These are phyloP conservation scores for Tricharina praecox DNA, from an alignment of 495 filamentous ascomycete genomes.

Conservation along the genomic window DNA sequence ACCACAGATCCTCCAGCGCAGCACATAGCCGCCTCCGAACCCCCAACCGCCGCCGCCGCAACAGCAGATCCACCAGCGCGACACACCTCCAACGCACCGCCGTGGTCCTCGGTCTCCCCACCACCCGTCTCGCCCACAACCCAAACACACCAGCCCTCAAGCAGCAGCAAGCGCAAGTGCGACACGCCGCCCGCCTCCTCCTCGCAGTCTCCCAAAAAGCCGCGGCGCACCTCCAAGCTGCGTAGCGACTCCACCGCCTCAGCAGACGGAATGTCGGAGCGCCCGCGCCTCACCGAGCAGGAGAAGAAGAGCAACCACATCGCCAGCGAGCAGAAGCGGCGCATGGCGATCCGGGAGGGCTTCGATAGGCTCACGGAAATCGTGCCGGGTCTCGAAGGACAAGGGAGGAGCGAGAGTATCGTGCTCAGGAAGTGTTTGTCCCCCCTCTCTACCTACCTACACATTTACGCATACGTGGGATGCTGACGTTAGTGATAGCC, in stretches of 20 bases:
- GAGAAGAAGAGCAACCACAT: slow-evolving; percentile 91
- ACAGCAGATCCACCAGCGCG: too few species aligned
- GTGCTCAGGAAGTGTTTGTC: slow-evolving; percentile 45
- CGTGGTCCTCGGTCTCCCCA: too few species aligned
- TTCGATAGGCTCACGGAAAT: slow-evolving; percentile 70
- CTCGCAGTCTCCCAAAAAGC: slow-evolving; percentile 13
- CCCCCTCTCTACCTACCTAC: too few species aligned
- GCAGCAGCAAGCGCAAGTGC: slow-evolving; percentile 8
- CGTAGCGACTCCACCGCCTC: background rate
- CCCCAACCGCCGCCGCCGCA: too few species aligned
- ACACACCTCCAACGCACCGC: too few species aligned
- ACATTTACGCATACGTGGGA: too few species aligned
- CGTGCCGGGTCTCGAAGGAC: slow-evolving; percentile 67
- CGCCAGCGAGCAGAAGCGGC: slow-evolving; percentile 74
- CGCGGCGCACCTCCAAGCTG: background rate
- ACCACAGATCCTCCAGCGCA: too few species aligned
- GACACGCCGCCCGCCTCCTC: too few species aligned
- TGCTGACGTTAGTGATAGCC: too few species aligned
- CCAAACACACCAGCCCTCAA: too few species aligned
- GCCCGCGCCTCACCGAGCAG: slow-evolving; percentile 60
- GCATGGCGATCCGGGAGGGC: slow-evolving; percentile 68
- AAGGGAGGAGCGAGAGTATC: slow-evolving; percentile 68
- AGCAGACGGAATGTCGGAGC: slow-evolving; percentile 9
- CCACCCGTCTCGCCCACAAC: too few species aligned
- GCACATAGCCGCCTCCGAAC: too few species aligned